phyloP scores from a whole-genome alignment of 306 rosid genomes.

The Cicer judaicum region DNA sequence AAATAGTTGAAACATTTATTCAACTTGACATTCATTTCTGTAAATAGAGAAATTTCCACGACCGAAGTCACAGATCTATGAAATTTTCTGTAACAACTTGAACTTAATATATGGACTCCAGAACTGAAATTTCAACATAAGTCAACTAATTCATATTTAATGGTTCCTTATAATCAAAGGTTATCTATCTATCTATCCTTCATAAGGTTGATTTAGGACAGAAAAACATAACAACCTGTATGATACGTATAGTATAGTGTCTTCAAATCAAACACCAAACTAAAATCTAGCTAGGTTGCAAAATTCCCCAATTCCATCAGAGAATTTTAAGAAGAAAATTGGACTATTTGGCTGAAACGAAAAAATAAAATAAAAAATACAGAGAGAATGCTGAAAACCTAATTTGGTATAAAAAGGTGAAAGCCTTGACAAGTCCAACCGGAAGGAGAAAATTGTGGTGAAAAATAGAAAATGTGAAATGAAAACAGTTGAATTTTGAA shows the following conservation, averaged over 20 bases:
- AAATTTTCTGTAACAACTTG: not conserved
- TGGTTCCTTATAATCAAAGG: slow-evolving; percentile 13
- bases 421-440: not conserved
- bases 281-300: slow-evolving; percentile 11
- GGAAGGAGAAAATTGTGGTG: not conserved
- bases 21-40: slow-evolving; percentile 25
- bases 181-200: not conserved
- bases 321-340: slow-evolving; percentile 6
- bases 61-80: not conserved
- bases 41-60: not conserved
- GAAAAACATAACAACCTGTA: slow-evolving; percentile 5
- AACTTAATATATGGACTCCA: slow-evolving; percentile 10
- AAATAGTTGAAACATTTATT: slow-evolving; percentile 16
- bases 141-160: slow-evolving; percentile 36
- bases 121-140: slow-evolving; percentile 41
- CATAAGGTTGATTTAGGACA: not conserved
- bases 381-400: not conserved
- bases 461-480: not conserved
- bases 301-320: slow-evolving; percentile 19
- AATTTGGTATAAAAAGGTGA: not conserved
- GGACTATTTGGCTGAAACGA: not conserved
- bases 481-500: slow-evolving; percentile 25
- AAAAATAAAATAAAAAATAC: not conserved
- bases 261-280: slow-evolving; percentile 14
- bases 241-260: not conserved